Base-by-base conservation (phyloP, 371 early-diverging fungal species). In the Nosema muscidifuracis region DNA sequence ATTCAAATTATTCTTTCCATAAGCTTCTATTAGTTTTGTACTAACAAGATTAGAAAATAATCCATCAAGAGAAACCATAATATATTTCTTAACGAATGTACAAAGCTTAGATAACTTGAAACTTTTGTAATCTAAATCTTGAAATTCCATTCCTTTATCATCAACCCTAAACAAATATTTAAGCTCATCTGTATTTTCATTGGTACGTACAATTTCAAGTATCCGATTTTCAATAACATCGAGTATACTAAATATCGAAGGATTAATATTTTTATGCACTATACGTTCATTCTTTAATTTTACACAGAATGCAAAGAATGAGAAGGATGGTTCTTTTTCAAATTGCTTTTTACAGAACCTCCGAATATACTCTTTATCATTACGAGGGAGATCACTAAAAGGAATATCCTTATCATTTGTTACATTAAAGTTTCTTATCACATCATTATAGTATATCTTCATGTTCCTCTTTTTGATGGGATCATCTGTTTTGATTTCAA, bases 51-150 rank as follows among this genome's bases (percentile, higher is more conserved):
- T 53, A 18, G 55, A 28, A 16, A 71, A 47, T 16, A 71, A 30
- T 1, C 71, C 71, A 42, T 71, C 61, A 1, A 71, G 36, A 26
- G 47, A 31, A 38, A 36, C 38, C 16, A 61, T 24, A 2, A 71
- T 71, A 26, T 63, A 62, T 38, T 53, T 62, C 30, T 71, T 71
- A 1, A 71, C 22, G 7, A 55, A 34, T 2, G 40, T 38, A 42
- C 62, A 62, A 9, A 62, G 24, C 24, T 42, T 2, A 7, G 28
- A 53, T 28, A 53, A 53, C 26, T 20, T 53, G 1, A 15, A 24
- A 53, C 24, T 53, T 3, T 22, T 6, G 26, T 24, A 20, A 28
- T 53, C 55, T 26, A 6, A 3, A 12, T 20, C 26, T 1, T 6
- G 4, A 26, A 53, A 15, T 6, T 26, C 26, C 4, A 26, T 9